These are phyloP conservation scores for Lithospermum erythrorhizon DNA, from an alignment of 257 asterid genomes.

Conservation along the genomic window DNA sequence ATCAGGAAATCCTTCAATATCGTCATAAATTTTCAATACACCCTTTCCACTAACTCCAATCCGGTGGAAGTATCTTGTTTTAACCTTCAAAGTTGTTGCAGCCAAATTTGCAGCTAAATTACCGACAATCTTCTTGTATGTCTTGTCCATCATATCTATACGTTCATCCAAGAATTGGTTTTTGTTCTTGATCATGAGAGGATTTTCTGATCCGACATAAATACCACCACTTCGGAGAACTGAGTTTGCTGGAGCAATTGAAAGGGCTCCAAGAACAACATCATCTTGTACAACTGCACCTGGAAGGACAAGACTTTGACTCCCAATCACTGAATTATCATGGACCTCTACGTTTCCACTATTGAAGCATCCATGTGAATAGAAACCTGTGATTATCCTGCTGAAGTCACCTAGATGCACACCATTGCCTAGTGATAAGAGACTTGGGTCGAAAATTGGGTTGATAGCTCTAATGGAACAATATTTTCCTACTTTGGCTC, in stretches of 20 bases:
- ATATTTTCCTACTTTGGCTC: constrained; percentile 53
- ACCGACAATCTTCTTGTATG: constrained; percentile 34
- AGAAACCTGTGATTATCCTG: constrained; percentile 32
- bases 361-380: constrained; percentile 28
- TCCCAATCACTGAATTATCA: constrained; percentile 49
- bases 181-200: constrained; percentile 50
- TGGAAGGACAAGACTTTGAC: constrained; percentile 51
- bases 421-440: constrained; percentile 41
- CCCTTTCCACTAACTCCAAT: no score
- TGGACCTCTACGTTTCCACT: constrained; percentile 25
- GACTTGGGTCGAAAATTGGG: constrained; percentile 39
- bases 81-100: no score
- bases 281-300: constrained; percentile 48
- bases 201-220: constrained; percentile 44
- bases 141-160: constrained; percentile 56
- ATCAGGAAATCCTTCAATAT: no score
- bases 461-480: constrained; percentile 63
- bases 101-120: no score
- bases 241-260: constrained; percentile 35
- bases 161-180: constrained; percentile 34
- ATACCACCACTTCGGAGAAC: constrained; percentile 41
- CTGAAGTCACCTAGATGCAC: constrained; percentile 65
- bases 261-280: constrained; percentile 68
- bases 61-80: no score
- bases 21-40: no score